Conservation (phyloP, 768 basidiomycete species). For the Leccinum arenicola region DNA sequence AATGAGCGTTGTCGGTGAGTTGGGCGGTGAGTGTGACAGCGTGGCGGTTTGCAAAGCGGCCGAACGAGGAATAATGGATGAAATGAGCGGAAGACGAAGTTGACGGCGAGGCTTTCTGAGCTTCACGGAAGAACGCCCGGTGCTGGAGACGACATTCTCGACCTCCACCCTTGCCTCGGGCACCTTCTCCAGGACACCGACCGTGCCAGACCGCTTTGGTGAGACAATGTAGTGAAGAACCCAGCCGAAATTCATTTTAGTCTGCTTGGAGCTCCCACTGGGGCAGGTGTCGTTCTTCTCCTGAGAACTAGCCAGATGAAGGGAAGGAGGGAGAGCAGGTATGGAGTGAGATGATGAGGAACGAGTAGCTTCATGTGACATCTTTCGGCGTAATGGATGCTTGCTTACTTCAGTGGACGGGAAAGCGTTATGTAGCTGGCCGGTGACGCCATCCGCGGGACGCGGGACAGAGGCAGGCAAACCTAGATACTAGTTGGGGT, state of each 20-base stretch:
- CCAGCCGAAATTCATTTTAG: conserved; percentile 40
- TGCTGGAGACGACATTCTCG: neutral
- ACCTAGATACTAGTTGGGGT: neutral
- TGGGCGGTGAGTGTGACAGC: neutral
- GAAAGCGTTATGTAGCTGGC: conserved; percentile 4
- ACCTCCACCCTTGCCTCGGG: conserved; percentile 2
- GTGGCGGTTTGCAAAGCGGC: conserved; percentile 2
- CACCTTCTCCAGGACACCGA: conserved; percentile 1
- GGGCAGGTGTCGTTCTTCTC: conserved; percentile 17
- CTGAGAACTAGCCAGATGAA: conserved; percentile 9
- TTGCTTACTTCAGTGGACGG: conserved; percentile 2
- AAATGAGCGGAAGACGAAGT: neutral
- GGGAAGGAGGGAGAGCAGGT: conserved; percentile 16
- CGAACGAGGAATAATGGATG: conserved; percentile 1
- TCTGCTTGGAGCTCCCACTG: conserved; percentile 32
- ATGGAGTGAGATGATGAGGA: conserved; percentile 8
- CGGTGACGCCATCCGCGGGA: conserved; percentile 2
- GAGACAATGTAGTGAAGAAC: conserved; percentile 39
- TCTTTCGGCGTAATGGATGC: conserved; percentile 1
- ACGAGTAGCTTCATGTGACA: conserved; percentile 8
- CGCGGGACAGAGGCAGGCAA: neutral
- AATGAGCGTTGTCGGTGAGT: conserved; percentile 5
- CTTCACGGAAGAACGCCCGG: neutral
- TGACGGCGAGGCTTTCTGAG: neutral
- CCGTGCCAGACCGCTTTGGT: neutral